Evolutionary conservation across 2,329 filamentous ascomycete genomes (phyloP).

Genomic region (Curvularia lunata): DNA sequence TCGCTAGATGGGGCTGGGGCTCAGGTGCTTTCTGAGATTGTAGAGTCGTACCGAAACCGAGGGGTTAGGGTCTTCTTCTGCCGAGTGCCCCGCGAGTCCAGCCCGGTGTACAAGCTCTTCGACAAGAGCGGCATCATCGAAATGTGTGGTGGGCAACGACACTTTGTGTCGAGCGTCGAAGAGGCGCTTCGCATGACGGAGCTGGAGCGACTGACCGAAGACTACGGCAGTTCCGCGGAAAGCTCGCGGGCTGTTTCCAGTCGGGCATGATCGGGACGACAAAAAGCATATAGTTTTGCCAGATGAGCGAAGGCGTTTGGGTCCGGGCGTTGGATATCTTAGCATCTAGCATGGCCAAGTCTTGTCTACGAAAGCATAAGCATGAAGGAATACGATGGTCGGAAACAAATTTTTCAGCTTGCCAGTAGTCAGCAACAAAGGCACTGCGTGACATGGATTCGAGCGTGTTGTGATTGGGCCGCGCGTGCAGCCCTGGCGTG

Average conservation of each 20-base stretch:
- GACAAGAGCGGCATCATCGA: conserved; percentile 83
- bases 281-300: background rate
- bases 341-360: background rate
- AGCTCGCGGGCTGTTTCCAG: conserved; percentile 28
- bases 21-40: conserved; percentile 90
- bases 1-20: conserved; percentile 91
- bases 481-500: background rate
- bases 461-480: background rate
- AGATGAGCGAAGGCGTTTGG: background rate
- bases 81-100: conserved; percentile 57
- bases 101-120: conserved; percentile 74
- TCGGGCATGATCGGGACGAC: conserved; percentile 4
- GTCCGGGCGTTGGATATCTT: background rate
- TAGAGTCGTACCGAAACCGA: conserved; percentile 76
- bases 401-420: background rate
- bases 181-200: conserved; percentile 85
- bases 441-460: background rate
- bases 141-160: conserved; percentile 74
- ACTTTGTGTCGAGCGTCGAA: conserved; percentile 83
- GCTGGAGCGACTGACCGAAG: conserved; percentile 62
- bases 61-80: conserved; percentile 81
- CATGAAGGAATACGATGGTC: background rate
- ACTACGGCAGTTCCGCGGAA: conserved; percentile 36
- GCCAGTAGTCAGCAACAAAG: background rate
- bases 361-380: background rate